Evolutionary conservation across 352 stramenopile species (phyloP).

Genomic region (Globisporangium takayamanum): DNA sequence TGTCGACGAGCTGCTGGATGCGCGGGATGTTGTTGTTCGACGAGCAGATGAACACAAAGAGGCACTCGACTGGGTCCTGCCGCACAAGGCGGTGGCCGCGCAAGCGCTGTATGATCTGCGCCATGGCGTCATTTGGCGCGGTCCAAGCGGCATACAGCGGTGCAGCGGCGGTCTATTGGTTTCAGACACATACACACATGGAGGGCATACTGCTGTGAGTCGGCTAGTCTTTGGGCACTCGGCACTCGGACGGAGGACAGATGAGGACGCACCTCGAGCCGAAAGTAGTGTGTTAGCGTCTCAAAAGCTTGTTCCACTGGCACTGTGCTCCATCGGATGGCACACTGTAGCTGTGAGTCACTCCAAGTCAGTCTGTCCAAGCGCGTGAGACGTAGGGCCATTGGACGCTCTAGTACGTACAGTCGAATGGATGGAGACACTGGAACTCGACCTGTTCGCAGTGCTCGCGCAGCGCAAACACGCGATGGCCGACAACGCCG

Average conservation of each 20-base stretch:
- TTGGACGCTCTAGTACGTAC: slow-evolving; percentile 12
- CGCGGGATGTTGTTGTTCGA: slow-evolving; percentile 98
- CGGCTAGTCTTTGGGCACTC: neutral
- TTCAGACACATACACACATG: neutral
- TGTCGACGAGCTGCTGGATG: slow-evolving; percentile 92
- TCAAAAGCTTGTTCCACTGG: slow-evolving; percentile 33
- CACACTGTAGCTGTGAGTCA: neutral
- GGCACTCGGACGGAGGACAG: neutral
- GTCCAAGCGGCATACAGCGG: slow-evolving; percentile 85
- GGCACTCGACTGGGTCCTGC: slow-evolving; percentile 94
- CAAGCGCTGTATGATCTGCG: slow-evolving; percentile 66
- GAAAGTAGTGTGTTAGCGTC: slow-evolving; percentile 85
- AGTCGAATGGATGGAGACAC: slow-evolving; percentile 57
- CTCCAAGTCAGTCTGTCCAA: neutral
- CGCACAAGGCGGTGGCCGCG: slow-evolving; percentile 88
- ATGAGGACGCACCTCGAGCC: slow-evolving; percentile 45
- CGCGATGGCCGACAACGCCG: slow-evolving; percentile 37
- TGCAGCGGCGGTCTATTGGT: slow-evolving; percentile 15
- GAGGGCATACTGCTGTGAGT: neutral
- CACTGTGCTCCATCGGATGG: slow-evolving; percentile 13
- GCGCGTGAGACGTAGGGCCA: neutral
- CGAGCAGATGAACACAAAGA: slow-evolving; percentile 97
- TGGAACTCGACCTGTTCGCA: slow-evolving; percentile 35
- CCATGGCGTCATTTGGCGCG: slow-evolving; percentile 41
- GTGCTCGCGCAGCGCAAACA: slow-evolving; percentile 47